Conservation (phyloP, 352 stramenopile species). For the Blastocystis sp. region DNA sequence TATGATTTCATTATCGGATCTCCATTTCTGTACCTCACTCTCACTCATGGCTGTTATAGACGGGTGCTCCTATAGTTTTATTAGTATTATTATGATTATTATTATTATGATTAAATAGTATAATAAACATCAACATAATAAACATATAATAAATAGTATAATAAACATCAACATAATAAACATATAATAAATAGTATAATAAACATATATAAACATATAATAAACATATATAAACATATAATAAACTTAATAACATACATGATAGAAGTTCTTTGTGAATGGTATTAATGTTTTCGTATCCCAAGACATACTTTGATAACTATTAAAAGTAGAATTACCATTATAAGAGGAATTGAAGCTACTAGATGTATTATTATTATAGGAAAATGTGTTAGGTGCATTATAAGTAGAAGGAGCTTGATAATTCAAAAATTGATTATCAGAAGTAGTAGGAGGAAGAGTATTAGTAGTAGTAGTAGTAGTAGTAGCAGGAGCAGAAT, state of each 20-base stretch:
- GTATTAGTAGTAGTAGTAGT: background rate
- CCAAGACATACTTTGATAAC: conserved; percentile 68
- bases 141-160: no score
- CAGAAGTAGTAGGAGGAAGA: conserved; percentile 10
- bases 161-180: no score
- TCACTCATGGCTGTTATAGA: conserved; percentile 71
- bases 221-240: conserved; percentile 1
- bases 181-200: no score
- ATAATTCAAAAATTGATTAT: conserved; percentile 1
- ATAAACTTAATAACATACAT: conserved; percentile 39
- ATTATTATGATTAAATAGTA: no score
- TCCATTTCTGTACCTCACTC: conserved; percentile 68
- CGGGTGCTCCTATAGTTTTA: conserved; percentile 85
- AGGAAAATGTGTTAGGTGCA: conserved; percentile 20
- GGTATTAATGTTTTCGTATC: conserved; percentile 68
- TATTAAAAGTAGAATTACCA: conserved; percentile 2
- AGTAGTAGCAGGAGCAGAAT: no score
- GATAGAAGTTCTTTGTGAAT: conserved; percentile 98
- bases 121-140: no score
- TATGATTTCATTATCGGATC: conserved; percentile 71
- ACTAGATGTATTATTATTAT: conserved; percentile 12
- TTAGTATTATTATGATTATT: no score
- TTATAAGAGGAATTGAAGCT: background rate
- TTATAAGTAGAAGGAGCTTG: background rate
- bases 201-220: no score